These are phyloP conservation scores for Silene noctiflora DNA, from an alignment of 179 eudicot genomes.

Conservation along the genomic window DNA sequence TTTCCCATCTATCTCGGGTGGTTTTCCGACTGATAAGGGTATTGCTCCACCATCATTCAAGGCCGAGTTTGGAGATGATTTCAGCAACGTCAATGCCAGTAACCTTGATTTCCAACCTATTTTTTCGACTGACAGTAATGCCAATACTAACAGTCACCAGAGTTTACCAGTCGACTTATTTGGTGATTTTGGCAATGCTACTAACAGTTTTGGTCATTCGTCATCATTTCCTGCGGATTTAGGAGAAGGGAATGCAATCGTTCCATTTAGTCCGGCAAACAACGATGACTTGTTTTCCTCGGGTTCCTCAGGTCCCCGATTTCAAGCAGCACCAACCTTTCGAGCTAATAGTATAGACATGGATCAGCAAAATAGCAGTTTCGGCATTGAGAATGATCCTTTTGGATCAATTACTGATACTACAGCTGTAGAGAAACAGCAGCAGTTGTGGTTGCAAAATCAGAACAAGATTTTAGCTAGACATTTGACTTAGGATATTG, in stretches of 20 bases:
- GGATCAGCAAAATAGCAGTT: conserved; percentile 6
- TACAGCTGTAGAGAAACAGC: conserved; percentile 31
- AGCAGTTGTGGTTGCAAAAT: conserved; percentile 73
- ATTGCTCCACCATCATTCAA: neutral
- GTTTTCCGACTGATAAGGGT: conserved; percentile 18
- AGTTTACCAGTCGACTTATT: conserved; percentile 1
- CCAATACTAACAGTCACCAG: neutral
- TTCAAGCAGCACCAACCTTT: conserved; percentile 55
- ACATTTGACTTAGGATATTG: conserved; percentile 34
- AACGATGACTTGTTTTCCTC: conserved; percentile 20
- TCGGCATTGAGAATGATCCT: conserved; percentile 39
- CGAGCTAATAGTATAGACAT: conserved; percentile 29
- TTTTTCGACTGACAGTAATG: conserved; percentile 16
- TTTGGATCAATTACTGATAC: conserved; percentile 31
- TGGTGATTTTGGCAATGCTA: conserved; percentile 13
- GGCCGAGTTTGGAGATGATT: conserved; percentile 15
- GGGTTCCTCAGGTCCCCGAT: conserved; percentile 29
- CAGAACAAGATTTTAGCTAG: conserved; percentile 63
- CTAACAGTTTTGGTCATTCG: neutral
- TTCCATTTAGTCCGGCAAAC: conserved; percentile 19
- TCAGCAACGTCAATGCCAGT: neutral
- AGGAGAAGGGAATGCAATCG: conserved; percentile 17
- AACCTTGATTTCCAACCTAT: conserved; percentile 9
- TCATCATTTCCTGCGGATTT: conserved; percentile 1
- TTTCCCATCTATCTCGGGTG: conserved; percentile 4